phyloP scores from a whole-genome alignment of 148 eudicot genomes.

The Fagopyrum tataricum region DNA sequence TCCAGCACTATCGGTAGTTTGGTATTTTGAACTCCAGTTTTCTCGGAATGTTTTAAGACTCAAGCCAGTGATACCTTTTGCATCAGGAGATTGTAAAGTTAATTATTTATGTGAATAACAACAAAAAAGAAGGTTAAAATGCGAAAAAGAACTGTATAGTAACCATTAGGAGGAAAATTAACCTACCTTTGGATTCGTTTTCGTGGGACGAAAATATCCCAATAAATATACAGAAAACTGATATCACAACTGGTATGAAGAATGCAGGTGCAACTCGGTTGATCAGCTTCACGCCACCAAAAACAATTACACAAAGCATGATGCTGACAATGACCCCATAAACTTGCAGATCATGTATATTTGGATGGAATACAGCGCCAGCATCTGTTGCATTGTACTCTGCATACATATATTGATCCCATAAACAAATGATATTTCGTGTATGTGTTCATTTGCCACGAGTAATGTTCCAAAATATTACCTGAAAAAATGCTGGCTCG shows the following conservation, averaged over 20 bases:
- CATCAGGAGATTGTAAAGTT: constrained; percentile 1
- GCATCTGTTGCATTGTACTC: constrained; percentile 70
- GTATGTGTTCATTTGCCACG: not conserved
- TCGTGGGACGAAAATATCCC: constrained; percentile 63
- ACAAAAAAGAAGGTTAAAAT: not conserved
- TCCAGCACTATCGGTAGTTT: constrained; percentile 77
- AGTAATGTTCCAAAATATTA: constrained; percentile 10
- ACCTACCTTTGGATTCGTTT: constrained; percentile 59
- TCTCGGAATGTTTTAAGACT: constrained; percentile 66
- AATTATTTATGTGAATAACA: too few species aligned
- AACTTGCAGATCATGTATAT: constrained; percentile 90
- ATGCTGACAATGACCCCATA: constrained; percentile 92
- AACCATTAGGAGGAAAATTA: not conserved
- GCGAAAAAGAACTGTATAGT: not conserved
- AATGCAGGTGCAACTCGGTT: constrained; percentile 97
- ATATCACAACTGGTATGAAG: constrained; percentile 80
- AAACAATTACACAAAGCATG: constrained; percentile 79
- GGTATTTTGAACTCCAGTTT: constrained; percentile 81
- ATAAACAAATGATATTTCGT: not conserved
- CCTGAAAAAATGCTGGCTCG: constrained; percentile 86
- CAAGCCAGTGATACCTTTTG: constrained; percentile 89
- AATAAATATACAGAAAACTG: constrained; percentile 73
- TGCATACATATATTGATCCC: constrained; percentile 23
- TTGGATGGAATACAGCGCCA: constrained; percentile 59
- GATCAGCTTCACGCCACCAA: constrained; percentile 98